Conservation (phyloP, 78 protist genomes). For the Anaeramoeba flamelloides region DNA sequence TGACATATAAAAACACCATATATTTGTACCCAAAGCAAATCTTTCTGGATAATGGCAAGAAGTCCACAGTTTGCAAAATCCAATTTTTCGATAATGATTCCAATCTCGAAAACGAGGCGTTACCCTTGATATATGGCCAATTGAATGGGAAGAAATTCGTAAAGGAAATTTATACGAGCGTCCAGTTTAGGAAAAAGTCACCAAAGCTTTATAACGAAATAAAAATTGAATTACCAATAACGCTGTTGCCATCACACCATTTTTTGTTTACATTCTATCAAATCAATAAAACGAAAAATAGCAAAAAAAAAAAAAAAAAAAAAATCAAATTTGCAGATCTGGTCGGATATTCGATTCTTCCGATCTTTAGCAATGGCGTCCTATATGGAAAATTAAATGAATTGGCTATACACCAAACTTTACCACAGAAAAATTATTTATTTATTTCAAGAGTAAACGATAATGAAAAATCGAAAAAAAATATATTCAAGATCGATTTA, state of each 20-base stretch:
- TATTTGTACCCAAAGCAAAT: background rate
- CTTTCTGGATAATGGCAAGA: background rate
- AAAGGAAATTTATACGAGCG: background rate
- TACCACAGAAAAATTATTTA: background rate
- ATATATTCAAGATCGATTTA: background rate
- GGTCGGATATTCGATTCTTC: background rate
- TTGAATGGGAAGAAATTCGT: background rate
- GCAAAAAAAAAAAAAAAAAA: background rate
- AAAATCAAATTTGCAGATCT: background rate
- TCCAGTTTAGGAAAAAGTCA: background rate
- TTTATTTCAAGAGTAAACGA: background rate
- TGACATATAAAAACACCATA: background rate
- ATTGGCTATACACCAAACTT: background rate
- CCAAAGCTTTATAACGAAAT: background rate
- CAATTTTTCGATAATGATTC: background rate
- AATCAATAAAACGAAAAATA: background rate
- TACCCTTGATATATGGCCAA: background rate
- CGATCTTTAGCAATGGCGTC: background rate
- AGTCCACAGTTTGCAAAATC: background rate
- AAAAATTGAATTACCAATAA: background rate
- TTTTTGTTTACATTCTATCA: background rate
- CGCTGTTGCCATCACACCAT: background rate
- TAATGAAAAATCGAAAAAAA: background rate
- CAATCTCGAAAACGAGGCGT: background rate
- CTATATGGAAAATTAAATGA: background rate